Base-by-base conservation (phyloP, 306 rosid species). In the Sicyos edulis region DNA sequence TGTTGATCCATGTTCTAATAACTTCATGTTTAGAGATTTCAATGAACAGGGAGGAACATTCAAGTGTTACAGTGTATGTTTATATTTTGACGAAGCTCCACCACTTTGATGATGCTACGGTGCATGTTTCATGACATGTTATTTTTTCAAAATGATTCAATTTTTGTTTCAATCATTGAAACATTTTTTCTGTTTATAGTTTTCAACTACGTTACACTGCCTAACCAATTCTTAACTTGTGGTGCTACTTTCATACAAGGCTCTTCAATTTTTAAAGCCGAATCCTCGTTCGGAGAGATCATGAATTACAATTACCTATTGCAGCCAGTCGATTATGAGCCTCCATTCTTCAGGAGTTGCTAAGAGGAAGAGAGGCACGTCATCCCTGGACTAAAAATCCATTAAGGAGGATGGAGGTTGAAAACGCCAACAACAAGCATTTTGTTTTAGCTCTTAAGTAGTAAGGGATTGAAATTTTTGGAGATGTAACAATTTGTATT, bases 371-470 rank as follows among this genome's bases (percentile, higher is more conserved):
- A n/a, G n/a, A 89, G 86, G 91, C 88, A 62, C 76, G 62, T 54
- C 84, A 86, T 83, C 78, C 87, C 47, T 91, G 99, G 97, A 79
- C 78, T 45, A 89, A 91, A 85, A 87, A 75, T 77, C 99, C 99
- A 62, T 75, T 87, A 81, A 89, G 84, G n/a, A n/a, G n/a, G 82
- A 91, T 91, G 99, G 92, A 95, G 85, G 92, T 91, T 45, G 99
- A 96, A 74, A 89, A 86, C 75, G 97, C 91, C 40, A 95, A 95
- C 85, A 95, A 95, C 89, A 95, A 95, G 89, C 96, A 89, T 83
- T 90, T 91, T 77, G 96, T 91, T 22, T 77, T 95, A 26, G 87
- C 92, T 82, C 95, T 91, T 69, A 91, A 91, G n/a, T n/a, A 96
- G 99, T 91, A 82, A 79, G 74, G 68, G 75, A 82, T 51, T 8